A percentile compares a stretch with the other conserved stretches of the same genome.
phyloP scores from a whole-genome alignment of 2,329 filamentous ascomycete genomes.

The Aspergillus fumigatiaffinis region DNA sequence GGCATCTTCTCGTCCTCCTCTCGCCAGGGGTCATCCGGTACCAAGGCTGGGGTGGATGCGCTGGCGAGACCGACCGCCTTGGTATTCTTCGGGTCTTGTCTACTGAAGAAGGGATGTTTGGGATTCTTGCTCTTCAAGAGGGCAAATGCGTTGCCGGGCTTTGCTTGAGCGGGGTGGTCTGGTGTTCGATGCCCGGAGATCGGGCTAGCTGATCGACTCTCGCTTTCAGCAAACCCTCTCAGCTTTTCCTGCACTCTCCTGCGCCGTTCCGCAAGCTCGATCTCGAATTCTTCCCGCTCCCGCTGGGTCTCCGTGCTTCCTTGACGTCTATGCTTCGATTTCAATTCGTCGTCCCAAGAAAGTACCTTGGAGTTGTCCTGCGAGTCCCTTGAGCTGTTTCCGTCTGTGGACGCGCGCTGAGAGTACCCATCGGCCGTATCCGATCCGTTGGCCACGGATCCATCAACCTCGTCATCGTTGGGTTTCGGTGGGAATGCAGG shows the following conservation, averaged over 20 bases:
- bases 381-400: not conserved
- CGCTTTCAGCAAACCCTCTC: slow-evolving; percentile 39
- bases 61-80: slow-evolving; percentile 42
- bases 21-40: slow-evolving; percentile 32
- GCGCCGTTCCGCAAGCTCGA: slow-evolving; percentile 46
- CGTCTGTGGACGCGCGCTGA: not conserved
- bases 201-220: slow-evolving; percentile 44
- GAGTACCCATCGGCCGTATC: not conserved
- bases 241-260: slow-evolving; percentile 47
- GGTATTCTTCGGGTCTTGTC: slow-evolving; percentile 35
- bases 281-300: slow-evolving; percentile 47
- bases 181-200: slow-evolving; percentile 32
- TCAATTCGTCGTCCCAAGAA: slow-evolving; percentile 49
- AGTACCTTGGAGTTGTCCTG: slow-evolving; percentile 13
- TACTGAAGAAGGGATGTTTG: slow-evolving; percentile 28
- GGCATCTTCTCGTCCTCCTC: slow-evolving; percentile 35
- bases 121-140: slow-evolving; percentile 41
- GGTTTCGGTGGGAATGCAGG: slow-evolving; percentile 32
- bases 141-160: slow-evolving; percentile 42
- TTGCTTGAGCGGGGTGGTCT: slow-evolving; percentile 25
- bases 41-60: slow-evolving; percentile 34
- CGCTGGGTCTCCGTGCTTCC: slow-evolving; percentile 47
- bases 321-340: slow-evolving; percentile 38
- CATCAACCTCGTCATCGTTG: slow-evolving; percentile 18
- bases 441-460: slow-evolving; percentile 2